Evolutionary conservation across 768 basidiomycete genomes (phyloP).

Genomic region (Tricholoma saponaceum): DNA sequence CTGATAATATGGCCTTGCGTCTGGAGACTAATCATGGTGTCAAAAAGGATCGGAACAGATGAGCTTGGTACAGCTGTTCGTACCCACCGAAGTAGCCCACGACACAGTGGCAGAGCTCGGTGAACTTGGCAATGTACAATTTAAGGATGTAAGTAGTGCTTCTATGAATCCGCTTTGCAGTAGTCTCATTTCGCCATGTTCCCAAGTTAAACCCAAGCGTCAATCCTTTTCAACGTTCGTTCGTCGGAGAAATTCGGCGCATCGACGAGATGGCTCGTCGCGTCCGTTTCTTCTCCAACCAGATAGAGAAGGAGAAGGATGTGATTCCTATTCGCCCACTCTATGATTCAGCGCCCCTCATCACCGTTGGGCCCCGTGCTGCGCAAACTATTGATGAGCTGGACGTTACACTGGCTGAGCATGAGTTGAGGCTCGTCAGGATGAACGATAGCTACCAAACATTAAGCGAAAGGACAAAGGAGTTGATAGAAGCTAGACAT

Average conservation of each 20-base stretch:
- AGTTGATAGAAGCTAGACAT: slow-evolving; percentile 90
- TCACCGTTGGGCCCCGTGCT: slow-evolving; percentile 88
- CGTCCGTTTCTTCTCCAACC: slow-evolving; percentile 81
- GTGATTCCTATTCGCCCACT: slow-evolving; percentile 80
- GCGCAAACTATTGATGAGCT: slow-evolving; percentile 93
- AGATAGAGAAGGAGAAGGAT: slow-evolving; percentile 85
- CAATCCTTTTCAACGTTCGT: slow-evolving; percentile 98
- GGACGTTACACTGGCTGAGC: slow-evolving; percentile 80
- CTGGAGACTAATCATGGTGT: slow-evolving; percentile 1
- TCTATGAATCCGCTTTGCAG: background rate
- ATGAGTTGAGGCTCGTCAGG: slow-evolving; percentile 76
- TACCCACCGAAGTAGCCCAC: slow-evolving; percentile 96
- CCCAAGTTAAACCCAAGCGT: slow-evolving; percentile 86
- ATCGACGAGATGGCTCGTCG: slow-evolving; percentile 96
- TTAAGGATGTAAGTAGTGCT: slow-evolving; percentile 77
- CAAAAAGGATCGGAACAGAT: slow-evolving; percentile 89
- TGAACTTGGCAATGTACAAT: slow-evolving; percentile 93
- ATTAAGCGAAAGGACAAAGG: slow-evolving; percentile 78
- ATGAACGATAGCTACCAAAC: slow-evolving; percentile 95
- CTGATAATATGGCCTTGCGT: background rate
- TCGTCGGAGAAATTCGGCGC: slow-evolving; percentile 92
- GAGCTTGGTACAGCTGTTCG: slow-evolving; percentile 96
- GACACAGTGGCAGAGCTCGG: slow-evolving; percentile 95
- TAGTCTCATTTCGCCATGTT: slow-evolving; percentile 1
- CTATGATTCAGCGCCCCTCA: slow-evolving; percentile 80